Evolutionary conservation across 164 flowering plant genomes (phyloP), one percentile per base, ranked within the genome.

Genomic region (Stephania cephalantha): DNA sequence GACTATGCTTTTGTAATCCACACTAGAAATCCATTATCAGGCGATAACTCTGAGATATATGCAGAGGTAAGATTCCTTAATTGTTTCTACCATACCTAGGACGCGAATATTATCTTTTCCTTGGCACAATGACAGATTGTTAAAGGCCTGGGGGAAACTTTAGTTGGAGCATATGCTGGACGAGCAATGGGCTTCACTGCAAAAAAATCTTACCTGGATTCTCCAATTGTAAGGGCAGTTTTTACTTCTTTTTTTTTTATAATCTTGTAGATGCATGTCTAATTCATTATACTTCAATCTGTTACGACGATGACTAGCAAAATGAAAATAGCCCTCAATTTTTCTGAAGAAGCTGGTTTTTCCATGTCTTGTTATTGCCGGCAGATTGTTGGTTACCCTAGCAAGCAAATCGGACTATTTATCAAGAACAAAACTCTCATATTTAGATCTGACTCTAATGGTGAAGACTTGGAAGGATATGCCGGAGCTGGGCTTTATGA

Each of bases 1-100:
- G 82, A 82, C 69, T 82, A 82, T 78, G 85, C 85, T 46, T 82
- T 82, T 71, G 85, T 82, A 35, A 76, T 80, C 72, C 85, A 82
- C 73, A 82, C 85, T 18, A 78, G 74, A 75, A 82, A 82, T 76
- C 82, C 82, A 20, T 75, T 71, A 75, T 71, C 85, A 46, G 79
- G 84, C 15, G 77, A 82, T 68, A 11, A 79, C 63, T 72, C 82
- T 11, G 84, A 80, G 74, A 82, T 82, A 30, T 82, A 82, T 71
- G 46, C 85, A 7, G 84, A 82, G 81, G 84, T 82, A 79, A 75
- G 17, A 48, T 76, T 15, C 58, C 46, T 29, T 25, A 61, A 42
- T 10, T 15, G 9, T 46, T 65, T 42, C 50, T 48, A 45, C 35
- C 29, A 52, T 71, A 68, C 45, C 42, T 50, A 72, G 42, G 6